phyloP scores from a whole-genome alignment of 2,329 filamentous ascomycete genomes.

The Seiridium unicorne region DNA sequence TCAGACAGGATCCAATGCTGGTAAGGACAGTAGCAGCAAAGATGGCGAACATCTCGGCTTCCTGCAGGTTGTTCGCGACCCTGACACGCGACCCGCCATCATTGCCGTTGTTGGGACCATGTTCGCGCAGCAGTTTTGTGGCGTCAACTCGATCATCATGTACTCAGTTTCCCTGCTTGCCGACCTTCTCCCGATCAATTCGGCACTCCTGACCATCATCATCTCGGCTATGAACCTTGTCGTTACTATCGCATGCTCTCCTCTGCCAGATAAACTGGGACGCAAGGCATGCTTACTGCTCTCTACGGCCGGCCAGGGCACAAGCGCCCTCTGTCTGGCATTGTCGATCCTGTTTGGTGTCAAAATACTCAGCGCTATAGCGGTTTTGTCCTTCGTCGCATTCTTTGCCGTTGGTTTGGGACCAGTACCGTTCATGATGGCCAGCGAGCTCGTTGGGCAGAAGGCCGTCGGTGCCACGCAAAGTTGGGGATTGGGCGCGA shows the following conservation, averaged over 20 bases:
- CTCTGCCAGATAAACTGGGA: slow-evolving; percentile 82
- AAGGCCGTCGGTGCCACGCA: slow-evolving; percentile 92
- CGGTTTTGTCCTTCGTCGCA: slow-evolving; percentile 81
- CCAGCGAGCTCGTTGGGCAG: slow-evolving; percentile 84
- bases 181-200: slow-evolving; percentile 76
- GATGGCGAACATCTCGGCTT: slow-evolving; percentile 51
- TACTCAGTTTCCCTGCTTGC: slow-evolving; percentile 91
- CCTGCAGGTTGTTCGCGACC: slow-evolving; percentile 63
- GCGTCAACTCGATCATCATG: slow-evolving; percentile 98
- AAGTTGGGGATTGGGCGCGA: slow-evolving; percentile 81
- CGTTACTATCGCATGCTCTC: slow-evolving; percentile 78
- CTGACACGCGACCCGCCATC: slow-evolving; percentile 69
- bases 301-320: slow-evolving; percentile 82
- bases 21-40: slow-evolving; percentile 15
- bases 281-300: slow-evolving; percentile 81
- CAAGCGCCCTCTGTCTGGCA: slow-evolving; percentile 73
- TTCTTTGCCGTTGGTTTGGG: slow-evolving; percentile 90
- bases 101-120: slow-evolving; percentile 87
- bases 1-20: slow-evolving; percentile 15
- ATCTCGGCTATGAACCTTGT: slow-evolving; percentile 85
- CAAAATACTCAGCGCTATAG: slow-evolving; percentile 75
- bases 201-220: slow-evolving; percentile 79
- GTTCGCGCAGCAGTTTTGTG: slow-evolving; percentile 88
- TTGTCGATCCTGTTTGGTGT: slow-evolving; percentile 73
- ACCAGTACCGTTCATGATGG: slow-evolving; percentile 91